These are phyloP conservation scores for Apiospora koreana DNA, from an alignment of 2,329 filamentous ascomycete species.

Conservation along the genomic window DNA sequence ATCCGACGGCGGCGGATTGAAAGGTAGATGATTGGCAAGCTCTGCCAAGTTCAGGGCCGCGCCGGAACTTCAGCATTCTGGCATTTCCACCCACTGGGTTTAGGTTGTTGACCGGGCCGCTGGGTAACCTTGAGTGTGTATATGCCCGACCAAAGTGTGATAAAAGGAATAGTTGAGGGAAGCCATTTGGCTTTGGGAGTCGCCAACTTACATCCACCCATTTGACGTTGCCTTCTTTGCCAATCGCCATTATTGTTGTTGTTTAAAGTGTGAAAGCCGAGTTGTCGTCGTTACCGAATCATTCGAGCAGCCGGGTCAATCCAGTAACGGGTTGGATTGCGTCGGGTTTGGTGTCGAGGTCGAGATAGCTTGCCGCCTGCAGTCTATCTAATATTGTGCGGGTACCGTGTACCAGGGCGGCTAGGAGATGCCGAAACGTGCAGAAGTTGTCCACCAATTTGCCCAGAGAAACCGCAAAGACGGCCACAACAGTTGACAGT, in stretches of 20 bases:
- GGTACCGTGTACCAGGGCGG: background rate
- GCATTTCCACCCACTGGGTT: constrained; percentile 43
- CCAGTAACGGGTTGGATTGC: background rate
- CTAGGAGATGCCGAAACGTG: background rate
- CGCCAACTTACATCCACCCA: constrained; percentile 57
- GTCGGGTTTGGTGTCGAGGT: background rate
- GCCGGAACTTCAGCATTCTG: background rate
- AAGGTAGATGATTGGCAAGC: background rate
- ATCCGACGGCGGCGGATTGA: background rate
- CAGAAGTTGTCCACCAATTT: background rate
- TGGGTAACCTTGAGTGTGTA: background rate
- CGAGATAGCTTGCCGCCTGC: background rate
- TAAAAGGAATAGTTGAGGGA: background rate
- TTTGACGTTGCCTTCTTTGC: constrained; percentile 54
- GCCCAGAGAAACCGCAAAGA: background rate
- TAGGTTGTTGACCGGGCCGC: background rate
- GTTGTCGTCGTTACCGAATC: background rate
- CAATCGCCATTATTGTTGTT: constrained; percentile 49
- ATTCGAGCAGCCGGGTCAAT: background rate
- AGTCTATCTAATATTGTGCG: background rate
- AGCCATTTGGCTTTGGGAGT: background rate
- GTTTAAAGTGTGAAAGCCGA: constrained; percentile 20
- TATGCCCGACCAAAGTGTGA: constrained; percentile 43
- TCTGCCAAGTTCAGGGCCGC: background rate
- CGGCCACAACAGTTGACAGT: background rate